Evolutionary conservation across 2,329 filamentous ascomycete genomes (phyloP), one percentile per base, ranked within the genome.

Genomic region (Penicillium sp.): DNA sequence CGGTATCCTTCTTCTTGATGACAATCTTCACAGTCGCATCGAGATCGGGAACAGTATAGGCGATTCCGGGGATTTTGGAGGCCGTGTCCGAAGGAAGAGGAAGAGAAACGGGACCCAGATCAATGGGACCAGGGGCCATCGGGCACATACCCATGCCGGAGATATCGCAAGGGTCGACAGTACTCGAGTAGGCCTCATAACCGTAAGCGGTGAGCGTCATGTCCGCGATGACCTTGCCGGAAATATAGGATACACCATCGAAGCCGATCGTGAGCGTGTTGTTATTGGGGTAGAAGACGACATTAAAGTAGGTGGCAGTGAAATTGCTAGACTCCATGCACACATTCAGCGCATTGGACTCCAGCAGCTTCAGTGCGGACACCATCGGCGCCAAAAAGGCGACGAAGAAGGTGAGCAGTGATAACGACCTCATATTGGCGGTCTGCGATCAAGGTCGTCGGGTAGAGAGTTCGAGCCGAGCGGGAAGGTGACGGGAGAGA

Each of bases 31-130:
- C 88, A 46, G 84, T 87, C 55, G 90, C 91, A 71, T 97, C 92
- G 48, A 96, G 80, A 78, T 96, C 92, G 44, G 92, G 92, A 39
- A 97, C 88, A 45, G 82, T 87, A 75, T 94, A 97, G 46, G 90
- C 89, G 66, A 96, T 92, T 79, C 81, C 83, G 51, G 92, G 92
- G 64, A 97, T 85, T 48, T 82, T 72, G 22, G 76, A 73, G 53
- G 89, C 74, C 35, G 87, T 82, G 24, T 79, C 75, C 11, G 72
- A 61, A 9, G 77, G 74, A 44, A 94, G 74, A 2, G 76, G 71
- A 31, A 92, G 69, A 64, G 88, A 88, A 66, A 90, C 90, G 46
- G 83, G 80, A 5, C 57, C 53, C 65, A 95, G 81, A 49, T 87
- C 82, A 67, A 96, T 87, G 63, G 88, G 86, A 60, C 90, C 91